Evolutionary conservation across 2,329 filamentous ascomycete species (phyloP).

Genomic region (Celoporthe dispersa): DNA sequence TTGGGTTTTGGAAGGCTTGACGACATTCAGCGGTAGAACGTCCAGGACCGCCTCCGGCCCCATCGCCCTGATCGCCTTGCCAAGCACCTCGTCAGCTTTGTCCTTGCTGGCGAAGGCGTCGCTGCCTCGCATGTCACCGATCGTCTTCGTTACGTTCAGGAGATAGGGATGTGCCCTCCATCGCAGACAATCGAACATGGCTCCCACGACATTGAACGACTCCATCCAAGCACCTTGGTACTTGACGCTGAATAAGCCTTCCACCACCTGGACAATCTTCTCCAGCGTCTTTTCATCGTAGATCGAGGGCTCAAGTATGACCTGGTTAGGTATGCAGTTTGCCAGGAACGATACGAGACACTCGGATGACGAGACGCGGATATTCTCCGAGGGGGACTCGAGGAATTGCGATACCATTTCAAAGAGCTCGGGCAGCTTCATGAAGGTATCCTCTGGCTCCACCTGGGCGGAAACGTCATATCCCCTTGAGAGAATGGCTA

Average conservation of each 20-base stretch:
- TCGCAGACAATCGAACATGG: constrained; percentile 83
- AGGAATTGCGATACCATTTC: constrained; percentile 79
- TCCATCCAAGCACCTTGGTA: constrained; percentile 96
- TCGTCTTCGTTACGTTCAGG: constrained; percentile 71
- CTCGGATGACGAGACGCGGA: constrained; percentile 91
- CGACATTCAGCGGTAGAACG: constrained; percentile 84
- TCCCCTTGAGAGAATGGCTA: constrained; percentile 90
- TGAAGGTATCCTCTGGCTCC: constrained; percentile 87
- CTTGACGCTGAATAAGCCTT: constrained; percentile 80
- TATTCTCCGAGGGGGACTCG: constrained; percentile 86
- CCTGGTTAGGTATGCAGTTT: constrained; percentile 83
- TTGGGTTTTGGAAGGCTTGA: constrained; percentile 75
- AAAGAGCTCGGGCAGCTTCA: constrained; percentile 86
- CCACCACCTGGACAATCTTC: constrained; percentile 75
- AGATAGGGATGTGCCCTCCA: constrained; percentile 86
- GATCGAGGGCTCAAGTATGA: constrained; percentile 85
- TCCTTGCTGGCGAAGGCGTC: constrained; percentile 92
- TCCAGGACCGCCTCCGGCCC: constrained; percentile 83
- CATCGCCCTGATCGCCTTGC: constrained; percentile 86
- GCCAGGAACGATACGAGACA: constrained; percentile 91
- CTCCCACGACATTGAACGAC: constrained; percentile 85
- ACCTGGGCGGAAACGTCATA: constrained; percentile 93
- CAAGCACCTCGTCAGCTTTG: constrained; percentile 88
- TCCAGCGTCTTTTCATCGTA: constrained; percentile 90
- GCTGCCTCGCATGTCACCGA: constrained; percentile 87